These are phyloP conservation scores for Claviceps sp. DNA, from an alignment of 2,329 filamentous ascomycete genomes.

Conservation along the genomic window DNA sequence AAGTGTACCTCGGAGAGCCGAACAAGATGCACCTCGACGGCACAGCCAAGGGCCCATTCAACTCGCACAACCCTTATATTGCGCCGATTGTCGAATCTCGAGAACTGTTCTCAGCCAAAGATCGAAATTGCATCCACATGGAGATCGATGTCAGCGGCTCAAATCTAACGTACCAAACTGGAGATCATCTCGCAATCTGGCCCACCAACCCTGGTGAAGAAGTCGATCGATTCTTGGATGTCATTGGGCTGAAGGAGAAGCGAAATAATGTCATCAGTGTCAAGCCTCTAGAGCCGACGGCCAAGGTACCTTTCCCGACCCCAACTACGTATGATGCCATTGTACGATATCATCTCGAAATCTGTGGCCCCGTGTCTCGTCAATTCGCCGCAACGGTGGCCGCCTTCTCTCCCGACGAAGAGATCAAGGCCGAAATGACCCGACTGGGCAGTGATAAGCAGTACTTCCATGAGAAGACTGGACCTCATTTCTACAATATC, in stretches of 20 bases:
- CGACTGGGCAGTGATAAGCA: slow-evolving; percentile 88
- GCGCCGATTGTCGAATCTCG: slow-evolving; percentile 83
- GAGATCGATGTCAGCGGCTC: slow-evolving; percentile 85
- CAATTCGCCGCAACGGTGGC: slow-evolving; percentile 83
- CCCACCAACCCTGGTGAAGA: slow-evolving; percentile 88
- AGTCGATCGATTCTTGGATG: slow-evolving; percentile 75
- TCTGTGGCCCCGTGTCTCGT: slow-evolving; percentile 87
- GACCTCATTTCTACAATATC: slow-evolving; percentile 75
- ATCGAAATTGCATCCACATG: slow-evolving; percentile 91
- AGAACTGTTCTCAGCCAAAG: slow-evolving; percentile 80
- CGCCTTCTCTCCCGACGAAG: slow-evolving; percentile 77
- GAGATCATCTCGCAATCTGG: slow-evolving; percentile 96
- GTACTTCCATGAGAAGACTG: slow-evolving; percentile 81
- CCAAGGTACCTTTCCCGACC: slow-evolving; percentile 94
- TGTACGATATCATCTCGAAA: slow-evolving; percentile 90
- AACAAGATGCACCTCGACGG: slow-evolving; percentile 93
- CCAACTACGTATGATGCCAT: slow-evolving; percentile 94
- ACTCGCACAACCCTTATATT: slow-evolving; percentile 93
- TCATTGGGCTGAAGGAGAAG: slow-evolving; percentile 65
- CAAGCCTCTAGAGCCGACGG: slow-evolving; percentile 85
- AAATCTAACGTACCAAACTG: slow-evolving; percentile 86
- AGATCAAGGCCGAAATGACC: slow-evolving; percentile 73
- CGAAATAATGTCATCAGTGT: slow-evolving; percentile 71
- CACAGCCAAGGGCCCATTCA: slow-evolving; percentile 74
- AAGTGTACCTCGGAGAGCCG: slow-evolving; percentile 89